Percentiles rank a stretch among this genome's conserved stretches.
Conservation (phyloP, 495 filamentous ascomycete genomes). For the Staphylotrichum longicolle region DNA sequence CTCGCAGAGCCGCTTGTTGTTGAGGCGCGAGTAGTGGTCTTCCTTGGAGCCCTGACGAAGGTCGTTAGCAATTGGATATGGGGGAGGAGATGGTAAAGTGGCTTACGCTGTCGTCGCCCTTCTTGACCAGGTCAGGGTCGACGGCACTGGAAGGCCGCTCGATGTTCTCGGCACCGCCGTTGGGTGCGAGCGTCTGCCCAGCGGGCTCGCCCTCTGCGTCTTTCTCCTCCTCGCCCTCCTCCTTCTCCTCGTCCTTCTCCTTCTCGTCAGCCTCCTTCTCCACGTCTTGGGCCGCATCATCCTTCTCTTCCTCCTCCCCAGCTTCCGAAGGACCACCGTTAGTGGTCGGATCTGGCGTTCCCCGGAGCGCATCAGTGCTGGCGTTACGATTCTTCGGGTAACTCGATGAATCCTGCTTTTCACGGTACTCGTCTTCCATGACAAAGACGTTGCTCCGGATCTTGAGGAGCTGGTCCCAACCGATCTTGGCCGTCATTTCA, state of each 20-base stretch:
- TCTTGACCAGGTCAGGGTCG: constrained; percentile 78
- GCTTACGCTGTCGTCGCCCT: constrained; percentile 78
- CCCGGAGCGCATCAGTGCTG: constrained; percentile 71
- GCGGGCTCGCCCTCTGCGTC: constrained; percentile 31
- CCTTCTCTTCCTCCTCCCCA: constrained; percentile 47
- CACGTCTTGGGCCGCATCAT: constrained; percentile 3
- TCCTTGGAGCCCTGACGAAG: constrained; percentile 38
- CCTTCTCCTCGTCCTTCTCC: not conserved
- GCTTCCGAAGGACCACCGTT: constrained; percentile 53
- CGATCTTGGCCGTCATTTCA: constrained; percentile 90
- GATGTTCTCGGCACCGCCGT: constrained; percentile 51
- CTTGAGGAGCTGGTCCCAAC: constrained; percentile 93
- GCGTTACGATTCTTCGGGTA: constrained; percentile 60
- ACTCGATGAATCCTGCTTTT: constrained; percentile 67
- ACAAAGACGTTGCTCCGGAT: constrained; percentile 96
- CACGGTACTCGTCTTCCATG: constrained; percentile 98
- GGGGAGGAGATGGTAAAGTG: not conserved
- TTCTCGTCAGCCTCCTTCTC: constrained; percentile 49
- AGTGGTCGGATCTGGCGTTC: constrained; percentile 58
- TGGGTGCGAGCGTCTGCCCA: constrained; percentile 38
- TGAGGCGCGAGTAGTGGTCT: constrained; percentile 66
- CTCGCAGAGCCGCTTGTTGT: constrained; percentile 95
- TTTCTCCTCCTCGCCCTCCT: constrained; percentile 14
- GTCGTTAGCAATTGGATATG: constrained; percentile 25
- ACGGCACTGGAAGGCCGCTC: constrained; percentile 80